Evolutionary conservation across 2,329 filamentous ascomycete genomes (phyloP).

Genomic region (Venturia effusa): DNA sequence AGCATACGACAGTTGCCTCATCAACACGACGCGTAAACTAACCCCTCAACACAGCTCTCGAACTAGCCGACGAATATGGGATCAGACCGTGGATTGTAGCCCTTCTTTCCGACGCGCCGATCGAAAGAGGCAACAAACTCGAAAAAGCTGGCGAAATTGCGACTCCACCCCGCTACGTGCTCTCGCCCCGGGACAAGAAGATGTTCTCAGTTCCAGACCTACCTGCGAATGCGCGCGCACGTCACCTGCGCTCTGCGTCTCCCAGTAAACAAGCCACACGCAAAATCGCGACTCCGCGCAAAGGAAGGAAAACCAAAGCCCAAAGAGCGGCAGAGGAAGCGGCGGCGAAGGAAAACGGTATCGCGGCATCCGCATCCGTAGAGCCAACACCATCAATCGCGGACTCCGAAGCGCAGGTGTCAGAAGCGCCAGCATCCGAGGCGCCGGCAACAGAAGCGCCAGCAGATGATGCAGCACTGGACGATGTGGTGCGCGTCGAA

Average conservation of each 20-base stretch:
- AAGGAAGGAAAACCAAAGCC: constrained; percentile 15
- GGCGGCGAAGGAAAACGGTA: constrained; percentile 27
- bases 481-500: constrained; percentile 54
- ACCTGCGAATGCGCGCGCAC: constrained; percentile 31
- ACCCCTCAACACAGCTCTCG: constrained; percentile 48
- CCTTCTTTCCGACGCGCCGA: constrained; percentile 80
- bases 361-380: constrained; percentile 6
- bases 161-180: constrained; percentile 70
- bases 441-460: neutral
- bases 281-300: constrained; percentile 36
- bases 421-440: constrained; percentile 14
- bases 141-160: constrained; percentile 54
- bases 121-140: constrained; percentile 48
- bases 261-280: constrained; percentile 41
- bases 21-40: constrained; percentile 10
- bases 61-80: constrained; percentile 75
- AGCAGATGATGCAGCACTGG: constrained; percentile 36
- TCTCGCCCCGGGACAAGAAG: constrained; percentile 30
- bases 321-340: constrained; percentile 22
- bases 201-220: constrained; percentile 13
- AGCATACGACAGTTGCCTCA: constrained; percentile 13
- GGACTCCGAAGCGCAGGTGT: neutral
- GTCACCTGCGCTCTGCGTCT: constrained; percentile 49
- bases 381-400: constrained; percentile 7
- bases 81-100: constrained; percentile 83